Conservation (phyloP, 495 filamentous ascomycete species). For the Parathielavia appendiculata region DNA sequence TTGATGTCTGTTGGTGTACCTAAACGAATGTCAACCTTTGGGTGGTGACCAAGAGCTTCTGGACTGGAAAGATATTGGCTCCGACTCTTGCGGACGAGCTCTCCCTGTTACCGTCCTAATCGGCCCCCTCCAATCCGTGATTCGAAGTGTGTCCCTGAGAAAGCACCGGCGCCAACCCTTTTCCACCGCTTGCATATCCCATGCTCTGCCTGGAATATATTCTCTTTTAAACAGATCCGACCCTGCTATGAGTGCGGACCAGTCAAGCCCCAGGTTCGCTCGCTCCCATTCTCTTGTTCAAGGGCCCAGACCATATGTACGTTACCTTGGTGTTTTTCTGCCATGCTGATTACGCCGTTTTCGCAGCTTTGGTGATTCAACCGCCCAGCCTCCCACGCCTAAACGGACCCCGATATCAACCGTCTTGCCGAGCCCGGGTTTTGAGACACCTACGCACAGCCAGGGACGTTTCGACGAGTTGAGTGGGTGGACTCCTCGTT, state of each 20-base stretch:
- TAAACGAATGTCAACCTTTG: conserved; percentile 15
- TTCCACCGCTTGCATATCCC: conserved; percentile 13
- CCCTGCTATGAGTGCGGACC: conserved; percentile 72
- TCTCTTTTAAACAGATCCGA: conserved; percentile 26
- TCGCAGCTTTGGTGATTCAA: conserved; percentile 69
- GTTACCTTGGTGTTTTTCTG: conserved; percentile 21
- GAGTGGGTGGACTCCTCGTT: conserved; percentile 49
- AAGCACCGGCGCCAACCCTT: not conserved
- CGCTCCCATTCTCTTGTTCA: conserved; percentile 5
- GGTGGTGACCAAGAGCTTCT: not conserved
- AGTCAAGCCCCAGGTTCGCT: conserved; percentile 64
- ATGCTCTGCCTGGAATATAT: conserved; percentile 23
- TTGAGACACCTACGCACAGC: conserved; percentile 60
- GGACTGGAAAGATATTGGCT: not conserved
- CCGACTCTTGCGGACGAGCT: not conserved
- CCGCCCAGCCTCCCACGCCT: conserved; percentile 72
- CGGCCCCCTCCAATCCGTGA: not conserved
- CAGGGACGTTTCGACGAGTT: conserved; percentile 44
- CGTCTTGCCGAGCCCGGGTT: conserved; percentile 56
- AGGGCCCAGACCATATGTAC: conserved; percentile 8
- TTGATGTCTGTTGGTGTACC: conserved; percentile 7
- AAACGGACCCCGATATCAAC: conserved; percentile 66
- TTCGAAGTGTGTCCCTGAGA: not conserved
- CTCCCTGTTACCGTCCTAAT: conserved; percentile 4
- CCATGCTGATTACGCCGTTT: conserved; percentile 26